Conservation (phyloP, 139 green algal species). For the Ulvella scutata region DNA sequence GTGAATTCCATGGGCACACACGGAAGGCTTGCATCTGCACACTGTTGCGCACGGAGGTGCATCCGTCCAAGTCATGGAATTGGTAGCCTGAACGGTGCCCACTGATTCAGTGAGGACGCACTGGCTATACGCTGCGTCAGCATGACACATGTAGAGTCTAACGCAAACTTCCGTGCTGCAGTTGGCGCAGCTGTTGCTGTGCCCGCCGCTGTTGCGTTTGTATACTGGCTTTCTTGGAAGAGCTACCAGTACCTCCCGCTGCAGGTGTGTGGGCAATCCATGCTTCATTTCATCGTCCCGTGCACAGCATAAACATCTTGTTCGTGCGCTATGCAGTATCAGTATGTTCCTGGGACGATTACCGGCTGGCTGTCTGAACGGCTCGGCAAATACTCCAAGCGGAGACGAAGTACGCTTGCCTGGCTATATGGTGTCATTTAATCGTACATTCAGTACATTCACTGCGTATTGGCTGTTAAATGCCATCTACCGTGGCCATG, state of each 20-base stretch:
- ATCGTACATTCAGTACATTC: too few relatives aligned
- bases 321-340: conserved; percentile 43
- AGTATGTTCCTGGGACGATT: conserved; percentile 78
- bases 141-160: too few relatives aligned
- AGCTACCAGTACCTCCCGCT: neutral
- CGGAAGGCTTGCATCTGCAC: too few relatives aligned
- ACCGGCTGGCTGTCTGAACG: conserved; percentile 54
- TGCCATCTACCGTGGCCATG: neutral
- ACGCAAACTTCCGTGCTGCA: neutral
- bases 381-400: conserved; percentile 61
- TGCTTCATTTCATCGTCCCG: neutral
- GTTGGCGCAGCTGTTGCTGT: neutral
- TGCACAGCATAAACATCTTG: neutral
- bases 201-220: neutral
- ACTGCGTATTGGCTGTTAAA: neutral
- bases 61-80: too few relatives aligned
- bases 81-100: too few relatives aligned
- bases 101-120: too few relatives aligned
- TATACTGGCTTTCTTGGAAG: neutral
- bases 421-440: neutral
- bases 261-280: neutral
- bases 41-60: too few relatives aligned
- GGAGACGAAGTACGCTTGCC: conserved; percentile 47
- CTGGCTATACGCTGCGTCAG: too few relatives aligned
- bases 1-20: too few relatives aligned